Evolutionary conservation across 805 yeast species (phyloP).

Genomic region (Suhomyces sp.): DNA sequence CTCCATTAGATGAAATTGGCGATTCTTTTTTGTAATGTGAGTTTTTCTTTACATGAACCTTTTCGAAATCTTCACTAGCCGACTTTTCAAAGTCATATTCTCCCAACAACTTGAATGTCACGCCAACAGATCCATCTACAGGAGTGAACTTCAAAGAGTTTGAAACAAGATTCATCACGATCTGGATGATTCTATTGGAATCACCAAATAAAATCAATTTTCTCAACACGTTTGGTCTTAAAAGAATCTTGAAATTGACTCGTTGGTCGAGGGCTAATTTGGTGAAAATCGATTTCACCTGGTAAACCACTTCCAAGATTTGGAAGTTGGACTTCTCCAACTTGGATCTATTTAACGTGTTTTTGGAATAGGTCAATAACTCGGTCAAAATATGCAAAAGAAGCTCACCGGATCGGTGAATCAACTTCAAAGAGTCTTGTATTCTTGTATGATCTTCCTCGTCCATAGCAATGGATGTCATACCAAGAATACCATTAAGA

Average conservation of each 20-base stretch:
- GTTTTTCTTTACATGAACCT: conserved; percentile 43
- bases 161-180: conserved; percentile 87
- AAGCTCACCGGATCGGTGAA: conserved; percentile 88
- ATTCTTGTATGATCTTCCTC: conserved; percentile 69
- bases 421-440: conserved; percentile 72
- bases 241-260: conserved; percentile 60
- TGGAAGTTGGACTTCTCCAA: conserved; percentile 81
- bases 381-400: conserved; percentile 87
- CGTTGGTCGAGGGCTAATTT: conserved; percentile 76
- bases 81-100: conserved; percentile 59
- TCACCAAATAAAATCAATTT: conserved; percentile 79
- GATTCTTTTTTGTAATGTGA: conserved; percentile 1
- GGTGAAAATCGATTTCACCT: conserved; percentile 79
- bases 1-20: not conserved
- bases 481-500: conserved; percentile 90
- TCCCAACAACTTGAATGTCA: conserved; percentile 60
- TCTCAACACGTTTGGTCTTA: conserved; percentile 59
- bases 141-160: conserved; percentile 93
- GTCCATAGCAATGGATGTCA: conserved; percentile 91
- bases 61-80: conserved; percentile 33
- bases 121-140: conserved; percentile 75
- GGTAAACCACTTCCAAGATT: conserved; percentile 76
- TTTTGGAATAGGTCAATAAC: conserved; percentile 85
- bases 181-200: conserved; percentile 84
- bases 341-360: conserved; percentile 78